Percentiles rank a stretch among this genome's conserved stretches.
phyloP scores from a whole-genome alignment of 2,329 filamentous ascomycete genomes.

The Madurella fahalii region DNA sequence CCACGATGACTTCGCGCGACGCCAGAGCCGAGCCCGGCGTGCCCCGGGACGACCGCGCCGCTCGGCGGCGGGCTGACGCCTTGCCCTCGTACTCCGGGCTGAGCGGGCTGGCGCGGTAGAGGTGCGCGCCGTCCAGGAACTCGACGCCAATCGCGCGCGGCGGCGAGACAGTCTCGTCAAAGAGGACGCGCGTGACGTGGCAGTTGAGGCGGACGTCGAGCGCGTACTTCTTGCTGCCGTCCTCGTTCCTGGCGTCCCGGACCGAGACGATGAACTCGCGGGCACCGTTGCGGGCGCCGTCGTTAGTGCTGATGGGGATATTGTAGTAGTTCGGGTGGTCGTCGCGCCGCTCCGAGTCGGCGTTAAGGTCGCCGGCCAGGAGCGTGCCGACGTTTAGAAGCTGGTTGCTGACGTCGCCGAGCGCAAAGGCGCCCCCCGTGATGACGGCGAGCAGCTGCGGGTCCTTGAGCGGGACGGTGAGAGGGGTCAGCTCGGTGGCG shows the following conservation, averaged over 20 bases:
- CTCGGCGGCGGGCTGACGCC: not conserved
- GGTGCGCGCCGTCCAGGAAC: constrained; percentile 32
- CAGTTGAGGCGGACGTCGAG: constrained; percentile 34
- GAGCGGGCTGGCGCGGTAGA: constrained; percentile 39
- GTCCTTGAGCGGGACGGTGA: constrained; percentile 49
- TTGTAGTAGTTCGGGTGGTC: constrained; percentile 48
- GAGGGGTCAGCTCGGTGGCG: constrained; percentile 44
- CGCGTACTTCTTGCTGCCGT: constrained; percentile 35
- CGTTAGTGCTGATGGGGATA: constrained; percentile 52
- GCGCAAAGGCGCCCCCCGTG: constrained; percentile 48
- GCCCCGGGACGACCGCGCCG: constrained; percentile 6
- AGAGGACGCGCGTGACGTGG: constrained; percentile 32
- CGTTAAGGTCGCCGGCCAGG: constrained; percentile 49
- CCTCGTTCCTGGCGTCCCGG: constrained; percentile 29
- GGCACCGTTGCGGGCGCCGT: constrained; percentile 49
- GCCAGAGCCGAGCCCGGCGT: constrained; percentile 23
- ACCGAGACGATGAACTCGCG: constrained; percentile 48
- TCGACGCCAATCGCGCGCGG: constrained; percentile 29
- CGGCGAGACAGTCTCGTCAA: constrained; percentile 15
- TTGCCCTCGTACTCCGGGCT: constrained; percentile 10
- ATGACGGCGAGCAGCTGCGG: constrained; percentile 50
- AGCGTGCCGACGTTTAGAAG: constrained; percentile 39
- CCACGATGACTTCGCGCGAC: constrained; percentile 45
- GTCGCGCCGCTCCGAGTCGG: constrained; percentile 43
- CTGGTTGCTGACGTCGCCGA: constrained; percentile 38